phyloP scores from a whole-genome alignment of 2,329 filamentous ascomycete genomes.

The Colletotrichum cuscutae region DNA sequence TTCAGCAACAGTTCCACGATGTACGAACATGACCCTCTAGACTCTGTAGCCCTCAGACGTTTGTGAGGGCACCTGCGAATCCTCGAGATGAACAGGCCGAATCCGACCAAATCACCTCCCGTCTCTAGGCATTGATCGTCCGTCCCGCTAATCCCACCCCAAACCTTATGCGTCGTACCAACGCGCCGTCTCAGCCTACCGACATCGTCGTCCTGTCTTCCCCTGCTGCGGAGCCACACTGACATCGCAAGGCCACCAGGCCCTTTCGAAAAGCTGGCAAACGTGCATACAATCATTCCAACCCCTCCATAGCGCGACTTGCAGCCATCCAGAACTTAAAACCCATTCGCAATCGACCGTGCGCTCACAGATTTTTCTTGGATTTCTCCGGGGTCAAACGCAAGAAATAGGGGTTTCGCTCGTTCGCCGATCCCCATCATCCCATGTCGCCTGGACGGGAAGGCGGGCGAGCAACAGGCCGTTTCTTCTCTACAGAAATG shows the following conservation, averaged over 20 bases:
- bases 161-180: slow-evolving; percentile 15
- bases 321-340: not conserved
- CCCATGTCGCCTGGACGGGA: not conserved
- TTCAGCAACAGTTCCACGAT: not conserved
- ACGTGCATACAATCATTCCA: slow-evolving; percentile 6
- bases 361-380: not conserved
- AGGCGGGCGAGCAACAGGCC: not conserved
- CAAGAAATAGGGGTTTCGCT: slow-evolving; percentile 24
- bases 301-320: not conserved
- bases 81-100: slow-evolving; percentile 3
- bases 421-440: not conserved
- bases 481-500: not conserved
- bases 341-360: slow-evolving; percentile 5
- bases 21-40: not conserved
- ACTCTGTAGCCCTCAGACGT: not conserved
- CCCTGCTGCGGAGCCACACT: not conserved
- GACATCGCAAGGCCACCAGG: slow-evolving; percentile 1
- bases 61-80: not conserved
- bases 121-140: slow-evolving; percentile 27
- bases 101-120: slow-evolving; percentile 10
- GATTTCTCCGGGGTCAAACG: slow-evolving; percentile 1
- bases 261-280: not conserved
- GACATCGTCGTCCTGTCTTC: not conserved
- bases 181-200: not conserved
- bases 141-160: slow-evolving; percentile 18